A percentile compares a stretch with the other conserved stretches of the same genome.
Evolutionary conservation across 225 moss, liverwort and hornwort genomes (phyloP).

Genomic region (Antitrichia curtipendula): DNA sequence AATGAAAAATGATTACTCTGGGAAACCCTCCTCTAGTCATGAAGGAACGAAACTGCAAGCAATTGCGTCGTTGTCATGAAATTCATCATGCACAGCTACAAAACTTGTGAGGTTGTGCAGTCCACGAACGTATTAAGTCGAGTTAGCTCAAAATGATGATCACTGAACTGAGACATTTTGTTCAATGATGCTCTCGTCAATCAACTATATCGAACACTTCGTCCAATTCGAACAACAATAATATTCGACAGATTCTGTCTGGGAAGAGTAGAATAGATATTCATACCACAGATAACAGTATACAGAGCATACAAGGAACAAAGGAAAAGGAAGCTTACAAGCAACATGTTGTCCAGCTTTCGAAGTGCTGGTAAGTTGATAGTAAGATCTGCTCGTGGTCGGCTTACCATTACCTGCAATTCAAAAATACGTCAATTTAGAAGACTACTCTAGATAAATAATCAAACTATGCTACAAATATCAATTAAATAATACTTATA

Average conservation of each 20-base stretch:
- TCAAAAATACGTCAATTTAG: not conserved
- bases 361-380: slow-evolving; percentile 92
- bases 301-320: not conserved
- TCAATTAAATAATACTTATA: not conserved
- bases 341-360: slow-evolving; percentile 86
- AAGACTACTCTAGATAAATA: not conserved
- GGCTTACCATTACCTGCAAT: slow-evolving; percentile 80
- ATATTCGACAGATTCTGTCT: not conserved
- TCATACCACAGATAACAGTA: not conserved
- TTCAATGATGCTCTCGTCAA: not conserved
- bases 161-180: not conserved
- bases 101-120: not conserved
- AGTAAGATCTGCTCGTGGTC: slow-evolving; percentile 82
- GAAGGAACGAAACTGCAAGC: not conserved
- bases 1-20: not conserved
- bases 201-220: not conserved
- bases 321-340: slow-evolving; percentile 35
- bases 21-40: not conserved
- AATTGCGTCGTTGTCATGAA: not conserved
- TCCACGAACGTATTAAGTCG: not conserved
- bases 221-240: not conserved
- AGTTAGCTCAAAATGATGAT: not conserved
- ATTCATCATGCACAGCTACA: not conserved
- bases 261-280: not conserved
- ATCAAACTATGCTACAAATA: not conserved